Percentiles rank a stretch among this genome's conserved stretches.
Conservation (phyloP, 2,329 filamentous ascomycete species). For the Gremmenia infestans region DNA sequence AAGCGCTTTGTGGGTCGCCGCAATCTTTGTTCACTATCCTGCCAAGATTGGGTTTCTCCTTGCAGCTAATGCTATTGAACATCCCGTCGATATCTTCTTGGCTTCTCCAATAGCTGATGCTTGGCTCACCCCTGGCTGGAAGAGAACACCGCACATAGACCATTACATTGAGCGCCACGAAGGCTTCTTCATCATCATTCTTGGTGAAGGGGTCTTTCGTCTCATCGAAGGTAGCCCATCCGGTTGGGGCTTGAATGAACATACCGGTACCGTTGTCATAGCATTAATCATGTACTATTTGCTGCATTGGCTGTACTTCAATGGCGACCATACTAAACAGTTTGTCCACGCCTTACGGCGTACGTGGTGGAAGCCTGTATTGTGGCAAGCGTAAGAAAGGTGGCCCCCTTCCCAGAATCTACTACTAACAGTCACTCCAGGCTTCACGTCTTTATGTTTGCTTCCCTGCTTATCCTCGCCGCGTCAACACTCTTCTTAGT, state of each 20-base stretch:
- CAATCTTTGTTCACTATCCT: slow-evolving; percentile 12
- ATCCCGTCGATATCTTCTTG: slow-evolving; percentile 11
- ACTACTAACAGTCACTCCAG: neutral
- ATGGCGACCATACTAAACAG: slow-evolving; percentile 14
- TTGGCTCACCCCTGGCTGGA: slow-evolving; percentile 9
- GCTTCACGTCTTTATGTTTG: slow-evolving; percentile 13
- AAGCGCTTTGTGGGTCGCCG: slow-evolving; percentile 9
- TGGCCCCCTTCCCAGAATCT: neutral
- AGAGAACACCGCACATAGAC: slow-evolving; percentile 3
- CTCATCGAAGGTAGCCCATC: slow-evolving; percentile 17
- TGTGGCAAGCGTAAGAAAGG: slow-evolving; percentile 14
- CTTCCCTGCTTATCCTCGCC: slow-evolving; percentile 13
- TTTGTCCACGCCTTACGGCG: slow-evolving; percentile 16
- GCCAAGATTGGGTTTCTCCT: slow-evolving; percentile 10
- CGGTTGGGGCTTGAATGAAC: slow-evolving; percentile 9
- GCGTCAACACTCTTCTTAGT: slow-evolving; percentile 15
- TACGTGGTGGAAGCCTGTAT: slow-evolving; percentile 16
- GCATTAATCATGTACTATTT: slow-evolving; percentile 15
- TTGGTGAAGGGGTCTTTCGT: slow-evolving; percentile 18
- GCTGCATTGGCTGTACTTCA: slow-evolving; percentile 20
- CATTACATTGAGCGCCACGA: slow-evolving; percentile 17
- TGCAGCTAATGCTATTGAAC: slow-evolving; percentile 12
- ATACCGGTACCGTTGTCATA: slow-evolving; percentile 9
- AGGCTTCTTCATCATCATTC: slow-evolving; percentile 19
- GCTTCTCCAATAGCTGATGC: slow-evolving; percentile 9